Evolutionary conservation across 106 monocot species (phyloP).

Genomic region (Gastrodia elata): DNA sequence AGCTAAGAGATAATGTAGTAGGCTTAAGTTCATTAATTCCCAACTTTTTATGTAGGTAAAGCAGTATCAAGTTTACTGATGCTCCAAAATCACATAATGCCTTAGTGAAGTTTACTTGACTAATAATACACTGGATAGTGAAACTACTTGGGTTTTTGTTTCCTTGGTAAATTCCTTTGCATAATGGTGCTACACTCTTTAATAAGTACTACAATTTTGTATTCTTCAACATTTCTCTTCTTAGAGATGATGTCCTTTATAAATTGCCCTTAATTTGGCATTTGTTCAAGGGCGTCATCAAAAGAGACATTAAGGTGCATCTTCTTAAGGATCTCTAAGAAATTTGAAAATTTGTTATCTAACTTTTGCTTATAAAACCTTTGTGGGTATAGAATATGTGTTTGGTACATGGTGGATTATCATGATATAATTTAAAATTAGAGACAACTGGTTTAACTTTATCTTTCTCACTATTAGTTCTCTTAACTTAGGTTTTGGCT

Average conservation of each 20-base stretch:
- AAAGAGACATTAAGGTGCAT: background rate
- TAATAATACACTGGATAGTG: background rate
- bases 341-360: background rate
- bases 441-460: too few species aligned
- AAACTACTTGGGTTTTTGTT: background rate
- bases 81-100: background rate
- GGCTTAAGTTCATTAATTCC: background rate
- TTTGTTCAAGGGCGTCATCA: background rate
- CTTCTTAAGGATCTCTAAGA: background rate
- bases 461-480: too few species aligned
- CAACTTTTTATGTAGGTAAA: background rate
- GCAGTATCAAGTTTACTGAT: background rate
- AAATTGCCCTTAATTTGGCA: background rate
- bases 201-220: background rate
- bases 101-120: background rate
- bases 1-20: background rate
- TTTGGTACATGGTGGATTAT: too few species aligned
- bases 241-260: background rate
- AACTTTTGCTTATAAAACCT: background rate
- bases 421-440: too few species aligned
- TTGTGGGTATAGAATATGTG: background rate
- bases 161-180: background rate
- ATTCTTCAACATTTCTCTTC: background rate
- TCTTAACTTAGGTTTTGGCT: too few species aligned
- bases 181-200: background rate